phyloP scores from a whole-genome alignment of 148 eudicot species.

The Linanthus parryae region DNA sequence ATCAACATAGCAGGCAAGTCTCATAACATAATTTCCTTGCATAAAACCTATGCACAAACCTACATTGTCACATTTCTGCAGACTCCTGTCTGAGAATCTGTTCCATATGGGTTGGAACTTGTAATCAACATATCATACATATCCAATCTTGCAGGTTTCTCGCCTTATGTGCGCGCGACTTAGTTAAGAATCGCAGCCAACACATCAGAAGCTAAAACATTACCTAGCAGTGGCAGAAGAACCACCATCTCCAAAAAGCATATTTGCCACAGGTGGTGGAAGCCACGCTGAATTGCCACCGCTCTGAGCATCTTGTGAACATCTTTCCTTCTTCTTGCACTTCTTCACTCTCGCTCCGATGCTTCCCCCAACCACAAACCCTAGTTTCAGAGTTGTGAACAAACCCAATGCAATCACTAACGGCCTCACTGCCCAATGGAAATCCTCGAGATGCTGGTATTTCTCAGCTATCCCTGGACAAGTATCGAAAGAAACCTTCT shows the following conservation, averaged over 20 bases:
- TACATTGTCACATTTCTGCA: too few species aligned
- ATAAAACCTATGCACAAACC: too few species aligned
- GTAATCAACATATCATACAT: too few species aligned
- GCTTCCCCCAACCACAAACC: constrained; percentile 45
- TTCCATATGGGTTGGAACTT: too few species aligned
- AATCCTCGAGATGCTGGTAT: constrained; percentile 74
- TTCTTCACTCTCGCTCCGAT: constrained; percentile 32
- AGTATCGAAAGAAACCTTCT: constrained; percentile 50
- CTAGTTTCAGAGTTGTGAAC: constrained; percentile 39
- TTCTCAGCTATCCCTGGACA: constrained; percentile 61
- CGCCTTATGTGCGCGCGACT: too few species aligned
- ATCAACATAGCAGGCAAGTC: too few species aligned
- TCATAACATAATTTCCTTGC: too few species aligned
- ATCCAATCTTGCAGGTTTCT: too few species aligned
- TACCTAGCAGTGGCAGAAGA: constrained; percentile 29
- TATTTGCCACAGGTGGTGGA: constrained; percentile 49
- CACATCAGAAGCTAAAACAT: too few species aligned
- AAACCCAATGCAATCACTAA: constrained; percentile 56
- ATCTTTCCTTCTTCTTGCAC: constrained; percentile 12
- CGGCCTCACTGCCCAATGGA: constrained; percentile 88
- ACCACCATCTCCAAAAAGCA: constrained; percentile 49
- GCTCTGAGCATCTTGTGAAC: constrained; percentile 32
- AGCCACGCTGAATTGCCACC: constrained; percentile 49
- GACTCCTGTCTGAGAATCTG: too few species aligned
- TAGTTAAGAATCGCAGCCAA: too few species aligned